Evolutionary conservation across 1,284 basidiomycete genomes (phyloP).

Genomic region (Agaricales sp.): DNA sequence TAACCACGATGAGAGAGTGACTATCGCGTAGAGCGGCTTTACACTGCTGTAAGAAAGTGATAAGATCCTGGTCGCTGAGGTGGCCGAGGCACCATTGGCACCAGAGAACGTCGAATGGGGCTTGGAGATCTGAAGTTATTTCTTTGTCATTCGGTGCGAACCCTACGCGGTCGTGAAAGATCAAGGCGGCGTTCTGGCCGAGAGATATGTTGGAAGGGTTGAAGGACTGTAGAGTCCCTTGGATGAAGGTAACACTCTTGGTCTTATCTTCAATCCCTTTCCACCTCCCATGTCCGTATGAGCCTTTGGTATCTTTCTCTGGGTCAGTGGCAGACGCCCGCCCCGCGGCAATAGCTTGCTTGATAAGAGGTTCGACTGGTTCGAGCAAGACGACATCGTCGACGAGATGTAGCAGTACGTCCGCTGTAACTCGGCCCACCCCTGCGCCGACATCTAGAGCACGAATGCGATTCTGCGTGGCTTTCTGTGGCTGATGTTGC

Average conservation of each 20-base stretch:
- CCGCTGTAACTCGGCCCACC: constrained; percentile 81
- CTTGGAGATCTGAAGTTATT: constrained; percentile 28
- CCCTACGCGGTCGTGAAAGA: constrained; percentile 48
- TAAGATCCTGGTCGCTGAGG: constrained; percentile 67
- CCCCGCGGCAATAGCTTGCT: constrained; percentile 52
- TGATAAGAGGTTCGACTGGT: constrained; percentile 71
- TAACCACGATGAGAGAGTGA: constrained; percentile 68
- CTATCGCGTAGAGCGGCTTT: constrained; percentile 43
- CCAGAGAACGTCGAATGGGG: constrained; percentile 77
- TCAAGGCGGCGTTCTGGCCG: constrained; percentile 14
- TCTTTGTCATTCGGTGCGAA: constrained; percentile 28
- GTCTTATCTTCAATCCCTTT: constrained; percentile 49
- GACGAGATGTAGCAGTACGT: constrained; percentile 78
- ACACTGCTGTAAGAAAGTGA: constrained; percentile 62
- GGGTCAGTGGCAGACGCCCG: constrained; percentile 23
- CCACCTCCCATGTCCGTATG: constrained; percentile 35
- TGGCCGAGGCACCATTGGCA: constrained; percentile 96
- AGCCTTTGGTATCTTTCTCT: constrained; percentile 12
- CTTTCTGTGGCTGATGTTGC: constrained; percentile 14
- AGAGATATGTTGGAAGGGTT: constrained; percentile 35
- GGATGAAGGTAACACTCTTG: constrained; percentile 77
- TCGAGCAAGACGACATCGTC: constrained; percentile 83
- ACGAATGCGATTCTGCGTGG: constrained; percentile 35
- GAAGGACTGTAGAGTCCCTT: constrained; percentile 69
- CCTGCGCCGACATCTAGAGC: constrained; percentile 89